Evolutionary conservation across 257 asterid genomes (phyloP).

Genomic region (Primulina tabacum): DNA sequence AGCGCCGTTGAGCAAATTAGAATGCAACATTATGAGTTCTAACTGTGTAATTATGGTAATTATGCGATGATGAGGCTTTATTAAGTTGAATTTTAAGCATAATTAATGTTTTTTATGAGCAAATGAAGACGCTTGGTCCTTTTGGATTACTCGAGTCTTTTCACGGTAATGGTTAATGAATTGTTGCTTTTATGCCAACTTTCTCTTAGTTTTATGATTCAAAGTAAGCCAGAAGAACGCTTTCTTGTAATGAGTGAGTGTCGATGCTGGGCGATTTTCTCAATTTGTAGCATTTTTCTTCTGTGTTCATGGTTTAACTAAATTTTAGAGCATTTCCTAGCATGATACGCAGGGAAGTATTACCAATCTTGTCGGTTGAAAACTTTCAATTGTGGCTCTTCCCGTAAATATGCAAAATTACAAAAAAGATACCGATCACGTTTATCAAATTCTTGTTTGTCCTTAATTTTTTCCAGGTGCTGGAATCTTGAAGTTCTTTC

Average conservation of each 20-base stretch:
- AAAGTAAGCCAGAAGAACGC: neutral
- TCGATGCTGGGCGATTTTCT: neutral
- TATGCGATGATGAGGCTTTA: neutral
- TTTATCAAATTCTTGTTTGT: conserved; percentile 3
- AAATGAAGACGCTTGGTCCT: neutral
- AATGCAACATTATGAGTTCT: too few relatives aligned
- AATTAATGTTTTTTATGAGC: neutral
- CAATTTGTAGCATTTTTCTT: neutral
- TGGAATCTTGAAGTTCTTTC: conserved; percentile 72
- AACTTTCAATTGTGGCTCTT: neutral
- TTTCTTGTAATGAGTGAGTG: neutral
- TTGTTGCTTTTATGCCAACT: neutral
- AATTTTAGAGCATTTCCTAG: neutral
- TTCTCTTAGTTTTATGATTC: neutral
- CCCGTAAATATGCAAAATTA: neutral
- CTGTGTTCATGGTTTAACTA: neutral
- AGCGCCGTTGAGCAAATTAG: too few relatives aligned
- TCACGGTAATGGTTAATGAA: neutral
- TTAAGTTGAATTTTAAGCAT: neutral
- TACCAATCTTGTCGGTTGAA: neutral
- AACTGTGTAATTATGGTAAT: too few relatives aligned
- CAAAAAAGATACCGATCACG: neutral
- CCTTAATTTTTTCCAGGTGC: conserved; percentile 46
- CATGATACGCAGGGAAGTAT: neutral
- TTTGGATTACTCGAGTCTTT: conserved; percentile 9